phyloP scores from a whole-genome alignment of 2,329 filamentous ascomycete species.

The Cordyceps farinosa region DNA sequence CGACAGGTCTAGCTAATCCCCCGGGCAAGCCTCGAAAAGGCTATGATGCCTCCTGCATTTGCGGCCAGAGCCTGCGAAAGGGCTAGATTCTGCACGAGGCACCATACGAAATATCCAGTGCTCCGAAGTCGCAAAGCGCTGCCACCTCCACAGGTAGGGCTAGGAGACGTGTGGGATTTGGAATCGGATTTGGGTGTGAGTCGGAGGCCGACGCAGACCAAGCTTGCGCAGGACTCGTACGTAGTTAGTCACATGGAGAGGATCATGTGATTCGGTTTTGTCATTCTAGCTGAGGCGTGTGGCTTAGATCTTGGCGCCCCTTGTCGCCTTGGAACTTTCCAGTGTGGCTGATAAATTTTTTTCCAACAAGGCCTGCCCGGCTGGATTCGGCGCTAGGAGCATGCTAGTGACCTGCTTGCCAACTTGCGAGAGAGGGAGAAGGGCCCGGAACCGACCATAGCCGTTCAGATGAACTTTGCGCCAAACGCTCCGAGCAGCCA shows the following conservation, averaged over 20 bases:
- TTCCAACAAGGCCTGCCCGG: conserved; percentile 7
- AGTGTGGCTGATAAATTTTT: conserved; percentile 18
- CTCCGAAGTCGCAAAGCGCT: not conserved
- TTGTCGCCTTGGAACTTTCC: conserved; percentile 7
- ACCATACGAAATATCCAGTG: not conserved
- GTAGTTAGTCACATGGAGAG: conserved; percentile 4
- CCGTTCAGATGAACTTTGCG: not conserved
- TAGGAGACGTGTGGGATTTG: not conserved
- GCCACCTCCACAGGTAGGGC: not conserved
- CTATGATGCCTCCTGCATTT: not conserved
- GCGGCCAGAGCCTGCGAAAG: not conserved
- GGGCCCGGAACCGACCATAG: not conserved
- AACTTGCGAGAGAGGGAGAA: not conserved
- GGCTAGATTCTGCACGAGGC: not conserved
- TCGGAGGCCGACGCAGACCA: not conserved
- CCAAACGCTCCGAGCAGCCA: not conserved
- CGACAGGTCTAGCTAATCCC: not conserved
- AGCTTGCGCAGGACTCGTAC: not conserved
- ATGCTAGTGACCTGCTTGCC: not conserved
- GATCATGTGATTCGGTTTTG: conserved; percentile 9
- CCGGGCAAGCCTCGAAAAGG: not conserved
- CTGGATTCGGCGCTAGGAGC: conserved; percentile 10
- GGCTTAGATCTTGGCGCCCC: conserved; percentile 16
- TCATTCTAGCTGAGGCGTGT: conserved; percentile 15
- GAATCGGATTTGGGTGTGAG: not conserved